Evolutionary conservation across 2,329 filamentous ascomycete species (phyloP).

Genomic region (Rutstroemia sp.): DNA sequence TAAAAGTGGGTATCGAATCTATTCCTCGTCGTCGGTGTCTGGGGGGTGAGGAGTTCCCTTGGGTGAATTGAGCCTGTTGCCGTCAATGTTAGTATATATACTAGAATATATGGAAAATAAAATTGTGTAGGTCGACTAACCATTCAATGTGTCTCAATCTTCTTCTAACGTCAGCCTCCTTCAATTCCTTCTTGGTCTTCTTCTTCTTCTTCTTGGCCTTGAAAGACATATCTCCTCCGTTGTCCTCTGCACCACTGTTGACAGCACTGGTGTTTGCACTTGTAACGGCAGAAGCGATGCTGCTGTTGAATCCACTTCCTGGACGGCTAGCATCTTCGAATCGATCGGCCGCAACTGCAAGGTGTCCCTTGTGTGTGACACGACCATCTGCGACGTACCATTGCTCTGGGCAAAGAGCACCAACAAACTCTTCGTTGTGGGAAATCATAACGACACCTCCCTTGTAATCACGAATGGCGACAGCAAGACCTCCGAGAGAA

Average conservation of each 20-base stretch:
- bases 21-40: conserved; percentile 28
- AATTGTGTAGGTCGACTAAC: conserved; percentile 38
- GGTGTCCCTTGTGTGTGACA: conserved; percentile 74
- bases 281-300: conserved; percentile 46
- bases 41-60: conserved; percentile 29
- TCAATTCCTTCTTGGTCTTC: conserved; percentile 92
- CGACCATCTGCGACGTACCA: conserved; percentile 89
- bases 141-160: conserved; percentile 79
- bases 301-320: conserved; percentile 52
- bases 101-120: conserved; percentile 43
- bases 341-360: conserved; percentile 67
- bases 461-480: conserved; percentile 96
- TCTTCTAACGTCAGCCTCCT: conserved; percentile 84
- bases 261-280: conserved; percentile 55
- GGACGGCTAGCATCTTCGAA: conserved; percentile 73
- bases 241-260: conserved; percentile 80
- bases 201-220: conserved; percentile 92
- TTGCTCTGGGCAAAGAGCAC: conserved; percentile 90
- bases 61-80: conserved; percentile 27
- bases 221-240: conserved; percentile 73
- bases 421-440: conserved; percentile 98
- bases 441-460: conserved; percentile 99
- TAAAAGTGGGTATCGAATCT: neutral
- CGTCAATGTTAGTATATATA: conserved; percentile 9
- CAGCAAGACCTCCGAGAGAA: conserved; percentile 91